Evolutionary conservation across 768 basidiomycete genomes (phyloP).

Genomic region (Leccinum obscurum): DNA sequence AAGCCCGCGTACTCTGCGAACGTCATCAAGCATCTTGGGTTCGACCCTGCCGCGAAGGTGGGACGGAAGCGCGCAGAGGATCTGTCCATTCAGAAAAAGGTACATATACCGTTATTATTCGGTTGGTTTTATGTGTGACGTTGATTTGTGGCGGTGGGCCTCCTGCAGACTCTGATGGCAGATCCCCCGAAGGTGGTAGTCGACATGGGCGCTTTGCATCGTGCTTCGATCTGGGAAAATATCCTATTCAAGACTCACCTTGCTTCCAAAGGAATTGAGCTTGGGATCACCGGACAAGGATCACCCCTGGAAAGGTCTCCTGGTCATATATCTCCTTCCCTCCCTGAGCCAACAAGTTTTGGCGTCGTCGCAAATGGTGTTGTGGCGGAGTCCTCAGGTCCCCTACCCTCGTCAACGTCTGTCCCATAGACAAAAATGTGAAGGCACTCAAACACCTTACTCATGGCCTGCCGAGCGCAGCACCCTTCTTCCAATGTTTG

Average conservation of each 20-base stretch:
- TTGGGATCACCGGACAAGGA: slow-evolving; percentile 41
- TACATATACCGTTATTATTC: slow-evolving; percentile 24
- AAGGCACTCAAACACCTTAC: slow-evolving; percentile 78
- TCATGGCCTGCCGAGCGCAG: slow-evolving; percentile 70
- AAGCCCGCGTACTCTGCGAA: slow-evolving; percentile 63
- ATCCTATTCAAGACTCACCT: slow-evolving; percentile 71
- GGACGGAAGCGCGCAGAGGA: slow-evolving; percentile 45
- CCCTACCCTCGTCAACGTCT: slow-evolving; percentile 22
- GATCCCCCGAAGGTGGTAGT: slow-evolving; percentile 61
- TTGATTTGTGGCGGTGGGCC: slow-evolving; percentile 47
- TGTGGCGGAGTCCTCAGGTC: slow-evolving; percentile 23
- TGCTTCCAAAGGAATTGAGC: slow-evolving; percentile 52
- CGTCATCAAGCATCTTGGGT: slow-evolving; percentile 72
- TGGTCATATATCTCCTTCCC: slow-evolving; percentile 40
- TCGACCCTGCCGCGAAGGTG: slow-evolving; percentile 68
- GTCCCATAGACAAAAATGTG: slow-evolving; percentile 61
- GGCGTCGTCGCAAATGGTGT: slow-evolving; percentile 33
- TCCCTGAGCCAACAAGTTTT: slow-evolving; percentile 40
- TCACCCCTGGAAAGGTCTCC: slow-evolving; percentile 53
- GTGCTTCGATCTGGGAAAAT: slow-evolving; percentile 85
- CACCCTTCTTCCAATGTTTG: slow-evolving; percentile 86
- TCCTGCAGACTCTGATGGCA: slow-evolving; percentile 74
- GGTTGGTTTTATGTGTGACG: neutral
- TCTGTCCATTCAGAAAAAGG: slow-evolving; percentile 56
- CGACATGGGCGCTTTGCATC: slow-evolving; percentile 78